These are phyloP conservation scores for Cetradonia linearis DNA, from an alignment of 495 filamentous ascomycete species.

Conservation along the genomic window DNA sequence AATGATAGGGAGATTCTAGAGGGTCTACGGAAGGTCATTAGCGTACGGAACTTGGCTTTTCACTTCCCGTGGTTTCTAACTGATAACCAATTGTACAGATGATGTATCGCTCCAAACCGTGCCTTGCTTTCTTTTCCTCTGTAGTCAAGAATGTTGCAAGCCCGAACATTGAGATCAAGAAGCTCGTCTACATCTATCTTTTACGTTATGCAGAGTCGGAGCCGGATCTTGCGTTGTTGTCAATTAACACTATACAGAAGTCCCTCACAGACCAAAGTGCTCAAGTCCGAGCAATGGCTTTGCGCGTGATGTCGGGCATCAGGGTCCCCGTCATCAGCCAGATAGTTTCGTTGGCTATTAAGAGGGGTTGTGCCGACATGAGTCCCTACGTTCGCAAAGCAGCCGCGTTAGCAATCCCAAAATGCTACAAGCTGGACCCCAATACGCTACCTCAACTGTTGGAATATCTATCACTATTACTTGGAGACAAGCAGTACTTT, in stretches of 20 bases:
- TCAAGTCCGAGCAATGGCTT: constrained; percentile 78
- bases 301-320: constrained; percentile 92
- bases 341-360: constrained; percentile 93
- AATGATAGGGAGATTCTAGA: constrained; percentile 90
- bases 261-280: constrained; percentile 86
- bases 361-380: constrained; percentile 86
- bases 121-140: constrained; percentile 79
- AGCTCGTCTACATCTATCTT: constrained; percentile 95
- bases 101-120: constrained; percentile 80
- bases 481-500: constrained; percentile 89
- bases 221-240: constrained; percentile 86
- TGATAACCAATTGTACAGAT: constrained; percentile 45
- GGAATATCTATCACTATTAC: constrained; percentile 63
- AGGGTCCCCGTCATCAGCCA: constrained; percentile 96
- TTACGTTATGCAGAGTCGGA: constrained; percentile 91
- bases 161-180: constrained; percentile 85
- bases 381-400: constrained; percentile 86
- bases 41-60: constrained; percentile 46
- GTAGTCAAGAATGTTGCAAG: constrained; percentile 95
- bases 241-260: constrained; percentile 98
- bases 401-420: constrained; percentile 89
- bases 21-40: constrained; percentile 79
- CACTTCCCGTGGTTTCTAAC: constrained; percentile 16
- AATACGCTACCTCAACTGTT: constrained; percentile 71
- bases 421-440: constrained; percentile 91